Evolutionary conservation across 306 rosid genomes (phyloP).

Genomic region (Cucurbita moschata): DNA sequence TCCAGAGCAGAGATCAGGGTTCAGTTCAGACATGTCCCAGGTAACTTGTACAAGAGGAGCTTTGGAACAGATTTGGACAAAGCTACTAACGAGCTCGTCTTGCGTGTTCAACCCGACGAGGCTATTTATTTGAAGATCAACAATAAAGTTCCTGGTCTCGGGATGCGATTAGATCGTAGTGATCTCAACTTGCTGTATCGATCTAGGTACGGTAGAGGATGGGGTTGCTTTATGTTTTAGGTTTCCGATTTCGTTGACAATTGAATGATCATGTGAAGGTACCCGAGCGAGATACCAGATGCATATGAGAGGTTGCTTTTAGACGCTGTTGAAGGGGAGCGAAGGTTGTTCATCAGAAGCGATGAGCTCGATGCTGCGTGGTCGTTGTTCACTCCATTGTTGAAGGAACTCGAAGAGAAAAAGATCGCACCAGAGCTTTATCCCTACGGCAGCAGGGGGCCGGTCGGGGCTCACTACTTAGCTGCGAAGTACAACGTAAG

Average conservation of each 20-base stretch:
- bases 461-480: constrained; percentile 88
- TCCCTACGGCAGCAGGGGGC: constrained; percentile 92
- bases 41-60: constrained; percentile 76
- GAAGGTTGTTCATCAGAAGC: constrained; percentile 83
- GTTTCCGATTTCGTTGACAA: not conserved
- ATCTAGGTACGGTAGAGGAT: constrained; percentile 36
- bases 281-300: constrained; percentile 77
- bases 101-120: constrained; percentile 96
- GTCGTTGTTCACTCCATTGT: constrained; percentile 76
- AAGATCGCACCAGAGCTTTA: constrained; percentile 89
- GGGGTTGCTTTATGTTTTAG: not conserved
- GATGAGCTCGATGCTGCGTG: constrained; percentile 97
- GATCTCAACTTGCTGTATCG: constrained; percentile 78
- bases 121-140: constrained; percentile 93
- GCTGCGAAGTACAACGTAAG: constrained; percentile 77
- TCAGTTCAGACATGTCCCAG: constrained; percentile 92
- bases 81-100: constrained; percentile 90
- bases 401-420: constrained; percentile 72
- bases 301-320: constrained; percentile 86
- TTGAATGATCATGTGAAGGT: constrained; percentile 40
- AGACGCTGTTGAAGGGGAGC: constrained; percentile 91
- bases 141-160: constrained; percentile 94
- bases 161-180: constrained; percentile 91
- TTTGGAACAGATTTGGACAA: constrained; percentile 86
- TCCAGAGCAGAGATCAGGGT: constrained; percentile 97